Conservation (phyloP, 352 stramenopile species). For the Globisporangium nagaii region DNA sequence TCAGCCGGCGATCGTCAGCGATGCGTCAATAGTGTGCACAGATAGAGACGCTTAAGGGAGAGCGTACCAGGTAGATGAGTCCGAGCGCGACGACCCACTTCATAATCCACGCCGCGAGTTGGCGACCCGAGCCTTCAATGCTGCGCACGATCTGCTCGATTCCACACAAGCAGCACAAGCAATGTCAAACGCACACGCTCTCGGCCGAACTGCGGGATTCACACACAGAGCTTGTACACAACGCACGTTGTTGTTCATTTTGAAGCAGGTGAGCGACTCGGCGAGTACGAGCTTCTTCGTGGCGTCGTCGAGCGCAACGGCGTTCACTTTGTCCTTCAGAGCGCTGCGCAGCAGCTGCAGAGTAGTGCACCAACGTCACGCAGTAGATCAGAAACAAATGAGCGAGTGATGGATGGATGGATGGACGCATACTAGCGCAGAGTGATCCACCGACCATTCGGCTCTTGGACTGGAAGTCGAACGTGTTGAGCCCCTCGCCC, state of each 20-base stretch:
- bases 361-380: too few species aligned
- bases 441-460: constrained; percentile 22
- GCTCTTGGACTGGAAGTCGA: constrained; percentile 47
- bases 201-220: neutral
- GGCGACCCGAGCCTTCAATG: constrained; percentile 42
- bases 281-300: constrained; percentile 42
- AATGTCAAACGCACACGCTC: neutral
- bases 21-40: neutral
- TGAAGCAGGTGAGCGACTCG: constrained; percentile 51
- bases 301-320: constrained; percentile 27
- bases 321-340: constrained; percentile 63
- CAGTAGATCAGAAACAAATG: too few species aligned
- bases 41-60: neutral
- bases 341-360: constrained; percentile 33
- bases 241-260: constrained; percentile 67
- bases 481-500: constrained; percentile 42
- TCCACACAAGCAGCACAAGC: neutral
- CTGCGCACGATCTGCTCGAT: constrained; percentile 47
- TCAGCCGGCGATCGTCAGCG: neutral
- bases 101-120: constrained; percentile 41
- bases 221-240: neutral
- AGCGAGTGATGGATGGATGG: too few species aligned
- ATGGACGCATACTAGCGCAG: too few species aligned
- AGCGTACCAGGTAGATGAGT: constrained; percentile 46
- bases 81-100: constrained; percentile 57